Conservation (phyloP, 345 rosid species). For the Moringa oleifera region DNA sequence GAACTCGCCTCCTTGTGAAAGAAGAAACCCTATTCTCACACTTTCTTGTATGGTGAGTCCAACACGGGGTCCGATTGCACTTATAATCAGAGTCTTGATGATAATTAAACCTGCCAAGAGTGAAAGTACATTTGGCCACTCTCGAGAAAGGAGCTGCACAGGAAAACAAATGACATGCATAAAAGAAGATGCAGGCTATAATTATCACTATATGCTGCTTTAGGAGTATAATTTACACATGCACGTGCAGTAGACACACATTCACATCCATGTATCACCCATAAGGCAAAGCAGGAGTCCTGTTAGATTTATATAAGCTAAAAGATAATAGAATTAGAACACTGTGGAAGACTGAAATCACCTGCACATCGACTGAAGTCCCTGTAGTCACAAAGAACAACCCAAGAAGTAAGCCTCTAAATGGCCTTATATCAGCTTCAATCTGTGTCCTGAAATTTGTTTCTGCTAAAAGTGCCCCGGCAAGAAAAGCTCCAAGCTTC, state of each 20-base stretch:
- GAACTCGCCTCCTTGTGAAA: slow-evolving; percentile 98
- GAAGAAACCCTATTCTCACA: slow-evolving; percentile 81
- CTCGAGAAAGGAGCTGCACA: slow-evolving; percentile 74
- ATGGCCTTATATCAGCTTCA: slow-evolving; percentile 98
- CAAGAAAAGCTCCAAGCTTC: slow-evolving; percentile 98
- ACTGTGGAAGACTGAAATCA: slow-evolving; percentile 16
- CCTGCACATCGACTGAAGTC: slow-evolving; percentile 94
- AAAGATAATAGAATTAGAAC: neutral
- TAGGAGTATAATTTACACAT: neutral
- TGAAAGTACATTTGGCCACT: slow-evolving; percentile 92
- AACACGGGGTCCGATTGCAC: slow-evolving; percentile 89
- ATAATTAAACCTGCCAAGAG: slow-evolving; percentile 84
- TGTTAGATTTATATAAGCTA: neutral
- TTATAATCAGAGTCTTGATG: slow-evolving; percentile 86
- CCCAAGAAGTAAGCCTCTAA: slow-evolving; percentile 92
- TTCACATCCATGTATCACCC: neutral
- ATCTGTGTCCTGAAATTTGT: slow-evolving; percentile 94
- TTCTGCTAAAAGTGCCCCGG: slow-evolving; percentile 94
- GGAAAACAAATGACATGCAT: neutral
- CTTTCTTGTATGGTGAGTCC: slow-evolving; percentile 91
- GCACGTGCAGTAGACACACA: neutral
- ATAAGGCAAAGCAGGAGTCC: neutral
- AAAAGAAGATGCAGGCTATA: slow-evolving; percentile 9
- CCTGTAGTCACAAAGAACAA: slow-evolving; percentile 96
- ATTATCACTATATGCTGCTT: no score